phyloP scores from a whole-genome alignment of 192 early-diverging fungal genomes.

The Lobulomyces angularis region DNA sequence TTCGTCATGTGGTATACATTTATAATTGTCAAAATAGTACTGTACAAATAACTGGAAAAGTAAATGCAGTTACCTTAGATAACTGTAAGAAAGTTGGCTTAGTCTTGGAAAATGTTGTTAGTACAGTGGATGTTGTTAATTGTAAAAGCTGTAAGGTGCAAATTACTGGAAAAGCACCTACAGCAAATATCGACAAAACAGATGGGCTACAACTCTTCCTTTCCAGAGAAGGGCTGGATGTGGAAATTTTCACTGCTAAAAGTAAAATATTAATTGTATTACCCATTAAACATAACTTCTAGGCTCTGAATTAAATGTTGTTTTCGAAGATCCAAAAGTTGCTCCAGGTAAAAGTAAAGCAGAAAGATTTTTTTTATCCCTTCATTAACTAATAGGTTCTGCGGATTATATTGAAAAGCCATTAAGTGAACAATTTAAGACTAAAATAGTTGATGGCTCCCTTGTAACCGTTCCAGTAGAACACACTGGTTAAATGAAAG shows the following conservation, averaged over 20 bases:
- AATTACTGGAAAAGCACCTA: conserved; percentile 67
- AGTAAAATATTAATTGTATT: conserved; percentile 9
- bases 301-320: conserved; percentile 74
- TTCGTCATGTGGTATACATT: conserved; percentile 85
- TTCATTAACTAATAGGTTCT: no score
- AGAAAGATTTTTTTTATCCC: no score
- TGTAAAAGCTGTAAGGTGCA: conserved; percentile 79
- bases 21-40: conserved; percentile 87
- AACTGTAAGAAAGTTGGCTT: conserved; percentile 82
- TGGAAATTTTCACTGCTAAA: conserved; percentile 89
- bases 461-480: conserved; percentile 74
- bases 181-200: conserved; percentile 80
- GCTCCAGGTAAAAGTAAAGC: no score
- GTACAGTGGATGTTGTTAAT: conserved; percentile 82
- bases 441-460: conserved; percentile 50
- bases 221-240: conserved; percentile 51
- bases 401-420: conserved; percentile 75
- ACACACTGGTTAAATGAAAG: conserved; percentile 52
- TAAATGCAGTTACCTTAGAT: conserved; percentile 84
- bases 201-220: conserved; percentile 88
- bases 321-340: conserved; percentile 55
- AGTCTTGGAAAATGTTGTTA: conserved; percentile 68
- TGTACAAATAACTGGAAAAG: conserved; percentile 81
- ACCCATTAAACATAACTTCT: not conserved
- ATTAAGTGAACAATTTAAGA: conserved; percentile 88